Evolutionary conservation across 1,284 basidiomycete genomes (phyloP).

Genomic region (Naganishia cerealis): DNA sequence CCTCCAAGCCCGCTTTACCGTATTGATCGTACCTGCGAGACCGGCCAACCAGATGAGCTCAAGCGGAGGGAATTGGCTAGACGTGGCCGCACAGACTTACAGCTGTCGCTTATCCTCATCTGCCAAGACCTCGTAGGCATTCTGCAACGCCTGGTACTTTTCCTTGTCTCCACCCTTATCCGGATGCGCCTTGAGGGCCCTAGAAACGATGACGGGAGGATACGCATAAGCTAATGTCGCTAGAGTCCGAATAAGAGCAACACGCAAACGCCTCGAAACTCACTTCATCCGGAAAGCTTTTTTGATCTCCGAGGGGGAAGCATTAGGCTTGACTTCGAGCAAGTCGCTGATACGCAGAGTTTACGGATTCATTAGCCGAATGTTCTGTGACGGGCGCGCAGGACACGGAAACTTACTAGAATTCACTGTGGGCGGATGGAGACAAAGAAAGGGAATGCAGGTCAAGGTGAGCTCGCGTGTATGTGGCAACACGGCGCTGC

Average conservation of each 20-base stretch:
- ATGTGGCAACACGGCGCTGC: not conserved
- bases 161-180: conserved; percentile 98
- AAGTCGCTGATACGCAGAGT: conserved; percentile 60
- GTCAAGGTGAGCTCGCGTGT: conserved; percentile 6
- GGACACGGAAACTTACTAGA: conserved; percentile 21
- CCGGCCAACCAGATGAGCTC: conserved; percentile 22
- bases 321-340: conserved; percentile 73
- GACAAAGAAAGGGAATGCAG: conserved; percentile 4
- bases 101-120: conserved; percentile 79
- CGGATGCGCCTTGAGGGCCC: conserved; percentile 85
- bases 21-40: conserved; percentile 73
- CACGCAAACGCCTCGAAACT: conserved; percentile 33
- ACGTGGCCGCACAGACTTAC: conserved; percentile 36
- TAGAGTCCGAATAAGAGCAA: conserved; percentile 1
- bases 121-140: conserved; percentile 93
- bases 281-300: conserved; percentile 94
- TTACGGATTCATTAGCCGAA: conserved; percentile 17
- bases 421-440: conserved; percentile 18
- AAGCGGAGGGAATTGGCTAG: conserved; percentile 6
- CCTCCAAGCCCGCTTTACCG: conserved; percentile 91
- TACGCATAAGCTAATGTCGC: not conserved
- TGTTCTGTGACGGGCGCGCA: not conserved
- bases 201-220: conserved; percentile 44
- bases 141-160: conserved; percentile 94
- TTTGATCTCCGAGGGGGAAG: conserved; percentile 79